Percentiles rank a stretch among this genome's conserved stretches.
These are phyloP conservation scores for Phytophthora hybrid DNA, from an alignment of 352 stramenopile genomes.

Conservation along the genomic window DNA sequence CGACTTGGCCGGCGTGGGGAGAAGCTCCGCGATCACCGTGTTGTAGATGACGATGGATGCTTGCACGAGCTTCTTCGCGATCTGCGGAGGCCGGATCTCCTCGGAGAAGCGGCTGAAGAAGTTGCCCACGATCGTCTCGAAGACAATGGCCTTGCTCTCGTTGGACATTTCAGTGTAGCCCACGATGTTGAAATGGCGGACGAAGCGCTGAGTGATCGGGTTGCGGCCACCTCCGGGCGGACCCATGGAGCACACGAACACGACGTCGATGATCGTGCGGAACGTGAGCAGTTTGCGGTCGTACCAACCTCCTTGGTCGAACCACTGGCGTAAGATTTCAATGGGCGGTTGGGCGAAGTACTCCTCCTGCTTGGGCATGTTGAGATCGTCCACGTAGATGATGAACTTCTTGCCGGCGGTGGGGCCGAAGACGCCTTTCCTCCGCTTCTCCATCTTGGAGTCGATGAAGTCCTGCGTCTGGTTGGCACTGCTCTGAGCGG, in stretches of 20 bases:
- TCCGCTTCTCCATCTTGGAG: slow-evolving; percentile 93
- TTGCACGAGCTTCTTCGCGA: slow-evolving; percentile 71
- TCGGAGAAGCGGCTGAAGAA: slow-evolving; percentile 79
- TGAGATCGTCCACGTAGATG: slow-evolving; percentile 95
- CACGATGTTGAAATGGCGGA: slow-evolving; percentile 90
- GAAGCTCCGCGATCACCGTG: slow-evolving; percentile 78
- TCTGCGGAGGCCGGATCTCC: slow-evolving; percentile 64
- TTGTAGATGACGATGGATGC: slow-evolving; percentile 88
- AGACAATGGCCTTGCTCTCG: slow-evolving; percentile 84
- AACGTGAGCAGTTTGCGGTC: slow-evolving; percentile 94
- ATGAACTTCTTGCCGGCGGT: slow-evolving; percentile 93
- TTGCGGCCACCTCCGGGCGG: slow-evolving; percentile 83
- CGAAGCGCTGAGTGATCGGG: slow-evolving; percentile 79
- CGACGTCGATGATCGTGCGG: slow-evolving; percentile 91
- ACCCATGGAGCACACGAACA: slow-evolving; percentile 87
- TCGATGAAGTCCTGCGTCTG: slow-evolving; percentile 96
- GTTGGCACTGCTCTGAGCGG: slow-evolving; percentile 92
- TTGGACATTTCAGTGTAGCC: slow-evolving; percentile 89
- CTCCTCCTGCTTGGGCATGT: slow-evolving; percentile 96
- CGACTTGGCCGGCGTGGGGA: slow-evolving; percentile 86
- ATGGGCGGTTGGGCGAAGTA: slow-evolving; percentile 96
- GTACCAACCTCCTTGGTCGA: slow-evolving; percentile 96
- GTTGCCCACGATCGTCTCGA: slow-evolving; percentile 81
- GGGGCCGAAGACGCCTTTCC: slow-evolving; percentile 94
- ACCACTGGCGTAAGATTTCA: slow-evolving; percentile 95